These are phyloP conservation scores for Rhodotorula sp. DNA, from an alignment of 1,284 basidiomycete species.

Conservation along the genomic window DNA sequence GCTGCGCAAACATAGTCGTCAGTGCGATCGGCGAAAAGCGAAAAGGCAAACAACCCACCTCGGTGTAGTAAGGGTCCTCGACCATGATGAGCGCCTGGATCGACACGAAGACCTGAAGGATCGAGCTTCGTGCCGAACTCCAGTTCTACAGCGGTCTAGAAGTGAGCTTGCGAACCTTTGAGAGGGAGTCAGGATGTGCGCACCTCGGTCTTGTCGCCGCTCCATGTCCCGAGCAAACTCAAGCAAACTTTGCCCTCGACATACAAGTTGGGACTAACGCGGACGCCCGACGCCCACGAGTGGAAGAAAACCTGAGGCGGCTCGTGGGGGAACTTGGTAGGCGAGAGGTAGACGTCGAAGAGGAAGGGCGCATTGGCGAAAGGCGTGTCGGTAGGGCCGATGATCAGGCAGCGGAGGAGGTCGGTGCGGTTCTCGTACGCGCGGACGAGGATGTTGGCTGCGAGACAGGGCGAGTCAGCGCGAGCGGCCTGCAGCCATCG, in stretches of 20 bases:
- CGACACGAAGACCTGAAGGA: slow-evolving; percentile 87
- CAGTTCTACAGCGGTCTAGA: slow-evolving; percentile 45
- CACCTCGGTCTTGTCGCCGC: slow-evolving; percentile 76
- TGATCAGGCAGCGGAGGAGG: slow-evolving; percentile 79
- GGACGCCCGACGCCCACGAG: slow-evolving; percentile 91
- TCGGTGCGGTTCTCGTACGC: slow-evolving; percentile 72
- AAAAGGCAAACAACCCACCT: slow-evolving; percentile 46
- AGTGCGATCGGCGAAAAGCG: slow-evolving; percentile 15
- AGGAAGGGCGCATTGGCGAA: slow-evolving; percentile 75
- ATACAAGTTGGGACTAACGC: slow-evolving; percentile 71
- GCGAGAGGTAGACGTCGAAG: slow-evolving; percentile 87
- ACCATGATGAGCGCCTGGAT: slow-evolving; percentile 91
- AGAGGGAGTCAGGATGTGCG: no score
- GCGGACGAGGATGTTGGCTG: slow-evolving; percentile 55
- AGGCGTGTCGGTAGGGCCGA: slow-evolving; percentile 89
- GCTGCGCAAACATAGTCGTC: slow-evolving; percentile 46
- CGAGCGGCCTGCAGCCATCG: fast-evolving
- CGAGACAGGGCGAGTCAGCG: neutral
- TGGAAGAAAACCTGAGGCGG: slow-evolving; percentile 86
- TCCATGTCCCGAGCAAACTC: slow-evolving; percentile 87
- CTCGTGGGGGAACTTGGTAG: slow-evolving; percentile 73
- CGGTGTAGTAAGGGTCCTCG: slow-evolving; percentile 67
- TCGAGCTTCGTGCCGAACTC: slow-evolving; percentile 66
- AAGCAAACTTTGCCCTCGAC: slow-evolving; percentile 79
- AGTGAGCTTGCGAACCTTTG: neutral